These are phyloP conservation scores for Choiromyces venosus DNA, from an alignment of 495 filamentous ascomycete genomes.

Conservation along the genomic window DNA sequence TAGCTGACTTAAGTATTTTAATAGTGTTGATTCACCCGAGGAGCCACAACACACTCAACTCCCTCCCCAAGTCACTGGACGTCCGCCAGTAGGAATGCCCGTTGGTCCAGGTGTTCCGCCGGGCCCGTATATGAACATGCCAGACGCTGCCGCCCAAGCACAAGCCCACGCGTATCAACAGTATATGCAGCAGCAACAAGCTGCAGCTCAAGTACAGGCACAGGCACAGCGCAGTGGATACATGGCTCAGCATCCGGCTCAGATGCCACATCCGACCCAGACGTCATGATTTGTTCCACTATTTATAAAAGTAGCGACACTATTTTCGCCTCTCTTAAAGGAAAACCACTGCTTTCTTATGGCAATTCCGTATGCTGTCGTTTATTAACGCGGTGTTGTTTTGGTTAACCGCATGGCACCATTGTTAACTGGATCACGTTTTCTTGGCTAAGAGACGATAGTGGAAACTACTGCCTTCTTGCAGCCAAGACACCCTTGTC, in stretches of 20 bases:
- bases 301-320: neutral
- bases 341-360: neutral
- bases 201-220: conserved; percentile 44
- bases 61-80: conserved; percentile 52
- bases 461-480: neutral
- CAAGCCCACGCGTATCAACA: conserved; percentile 58
- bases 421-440: neutral
- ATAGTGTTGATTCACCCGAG: conserved; percentile 56
- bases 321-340: neutral
- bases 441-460: neutral
- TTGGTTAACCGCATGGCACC: neutral
- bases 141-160: conserved; percentile 49
- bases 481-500: neutral
- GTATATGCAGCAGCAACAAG: conserved; percentile 50
- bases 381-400: neutral
- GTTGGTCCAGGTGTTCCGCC: conserved; percentile 50
- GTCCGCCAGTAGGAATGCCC: conserved; percentile 50
- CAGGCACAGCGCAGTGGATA: conserved; percentile 40
- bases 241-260: conserved; percentile 38
- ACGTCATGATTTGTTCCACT: conserved; percentile 29
- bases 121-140: conserved; percentile 50
- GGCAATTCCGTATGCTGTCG: neutral
- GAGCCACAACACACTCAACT: conserved; percentile 56
- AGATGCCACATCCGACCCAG: conserved; percentile 39
- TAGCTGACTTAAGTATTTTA: conserved; percentile 17